Base-by-base conservation (phyloP, 1,284 basidiomycete genomes). In the Tylopilus sp. region DNA sequence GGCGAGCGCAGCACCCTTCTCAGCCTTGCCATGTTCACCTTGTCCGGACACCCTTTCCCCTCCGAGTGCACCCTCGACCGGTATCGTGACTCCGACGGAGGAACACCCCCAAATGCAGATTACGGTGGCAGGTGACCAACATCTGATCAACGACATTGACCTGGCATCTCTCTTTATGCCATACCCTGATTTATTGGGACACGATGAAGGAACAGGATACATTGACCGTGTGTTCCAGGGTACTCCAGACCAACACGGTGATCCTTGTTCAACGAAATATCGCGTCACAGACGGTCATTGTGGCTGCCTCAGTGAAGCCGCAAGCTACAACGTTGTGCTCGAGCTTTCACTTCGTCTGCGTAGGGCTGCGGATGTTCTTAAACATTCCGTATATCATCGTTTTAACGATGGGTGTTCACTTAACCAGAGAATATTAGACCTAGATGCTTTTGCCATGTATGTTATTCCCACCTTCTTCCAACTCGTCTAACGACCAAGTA, bases 321-420 rank as follows among this genome's bases (percentile, higher is more conserved):
- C 72, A 28, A 79, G 72, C 59, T 85, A 86, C 61, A 79, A 73
- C 50, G 78, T 76, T 35, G 72, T 84, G 25, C 76, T 86, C 10
- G 84, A 86, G 59, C 71, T 86, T 25, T 86, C 84, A 2, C 70
- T 85, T 28, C 74, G 82, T 48, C 74, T 86, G 28, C 75, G 83
- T 29, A 81, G 77, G 57, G 82, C 82, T 3, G 78, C 79, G 24
- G 77, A 84, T 53, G 72, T 80, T 32, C 78, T 86, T 41, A 71
- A 74, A 25, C 77, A 75, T 43, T 79, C 78, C 10, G 63, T 76
- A 25, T 75, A 73, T 51, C 84, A 86, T 62, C 73, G 69, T 28
- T 62, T 75, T 51, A 73, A 74, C 29, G 71, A 70, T 2, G 46
- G 61, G 35, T 86, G 84, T 62, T 63, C 72, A 22, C 70, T 86